Base-by-base conservation (phyloP, 805 yeast genomes). In the Ogataea nitratoaversa region DNA sequence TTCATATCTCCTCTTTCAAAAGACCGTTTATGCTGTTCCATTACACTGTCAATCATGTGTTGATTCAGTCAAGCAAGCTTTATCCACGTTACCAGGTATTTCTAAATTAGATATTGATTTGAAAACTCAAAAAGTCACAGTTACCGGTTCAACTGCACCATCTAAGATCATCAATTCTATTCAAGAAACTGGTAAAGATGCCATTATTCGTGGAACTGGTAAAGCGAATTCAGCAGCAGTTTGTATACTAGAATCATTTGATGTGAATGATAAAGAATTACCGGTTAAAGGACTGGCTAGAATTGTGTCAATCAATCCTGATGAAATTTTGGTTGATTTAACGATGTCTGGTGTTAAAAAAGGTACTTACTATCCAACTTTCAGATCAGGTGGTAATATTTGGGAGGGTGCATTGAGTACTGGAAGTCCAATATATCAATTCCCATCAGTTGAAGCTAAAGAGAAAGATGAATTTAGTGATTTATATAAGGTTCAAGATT, bases 201-300 rank as follows among this genome's bases (percentile, higher is more conserved):
- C 96, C 3, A 86, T 91, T 48, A 83, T 91, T 19, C 71, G 98
- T 44, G 98, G 98, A 6, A 79, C 96, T 0, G 97, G 97, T 3
- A 72, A 69, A 42, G 82, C 95, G 14, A 82, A 90, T 59, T 74
- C 85, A 16, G 95, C 97, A 0, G 96, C 96, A 0, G 98, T 90
- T 24, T 79, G 93, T 49, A 90, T 90, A 35, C 63, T 90, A 41
- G 98, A 91, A 58, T 73, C 84, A 16, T 84, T 82, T 52, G 76
- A 69, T 36, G 64, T 66, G 2, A 64, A 63, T 20, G 76, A 73
- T 47, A 43, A 47, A 14, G 57, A 58, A 12, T 68, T 70, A 30
- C 85, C 90, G 0, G 95, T 91, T 19, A 79, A 84, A 54, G 98
- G 98, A 0, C 70, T 90, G 31, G 95, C 90, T 2, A 71, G 98